Conservation (phyloP, 2,329 filamentous ascomycete species). For the Conoideocrella luteorostrata region DNA sequence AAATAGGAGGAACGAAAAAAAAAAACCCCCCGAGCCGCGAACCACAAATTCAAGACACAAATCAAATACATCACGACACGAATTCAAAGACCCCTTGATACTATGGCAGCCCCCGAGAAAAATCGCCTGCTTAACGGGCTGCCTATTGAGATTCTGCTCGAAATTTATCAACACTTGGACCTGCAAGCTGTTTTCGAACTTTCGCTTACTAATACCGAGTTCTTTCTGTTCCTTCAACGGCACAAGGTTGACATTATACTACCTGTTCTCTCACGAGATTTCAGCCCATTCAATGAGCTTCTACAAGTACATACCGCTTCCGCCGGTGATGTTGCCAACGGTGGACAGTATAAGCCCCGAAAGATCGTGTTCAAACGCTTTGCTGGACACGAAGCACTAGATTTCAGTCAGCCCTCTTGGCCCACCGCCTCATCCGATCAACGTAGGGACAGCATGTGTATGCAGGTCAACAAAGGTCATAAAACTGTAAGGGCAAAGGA, state of each 20-base stretch:
- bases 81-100: neutral
- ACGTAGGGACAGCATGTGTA: constrained; percentile 13
- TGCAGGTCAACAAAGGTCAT: constrained; percentile 12
- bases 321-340: constrained; percentile 26
- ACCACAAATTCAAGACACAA: no score
- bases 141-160: constrained; percentile 42
- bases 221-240: constrained; percentile 33
- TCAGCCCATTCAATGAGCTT: constrained; percentile 38
- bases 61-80: no score
- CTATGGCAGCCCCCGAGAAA: constrained; percentile 14
- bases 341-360: constrained; percentile 31
- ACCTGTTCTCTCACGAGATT: constrained; percentile 34
- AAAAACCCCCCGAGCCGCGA: no score
- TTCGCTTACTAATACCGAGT: constrained; percentile 28
- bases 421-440: neutral
- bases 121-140: constrained; percentile 21
- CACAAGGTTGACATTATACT: constrained; percentile 37
- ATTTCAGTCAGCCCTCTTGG: constrained; percentile 11
- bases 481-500: neutral
- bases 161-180: constrained; percentile 40
- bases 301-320: constrained; percentile 41
- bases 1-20: no score
- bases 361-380: constrained; percentile 32
- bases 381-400: constrained; percentile 23
- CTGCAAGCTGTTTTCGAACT: constrained; percentile 33